phyloP scores from a whole-genome alignment of 371 early-diverging fungal genomes.

The Mortierella sp. region DNA sequence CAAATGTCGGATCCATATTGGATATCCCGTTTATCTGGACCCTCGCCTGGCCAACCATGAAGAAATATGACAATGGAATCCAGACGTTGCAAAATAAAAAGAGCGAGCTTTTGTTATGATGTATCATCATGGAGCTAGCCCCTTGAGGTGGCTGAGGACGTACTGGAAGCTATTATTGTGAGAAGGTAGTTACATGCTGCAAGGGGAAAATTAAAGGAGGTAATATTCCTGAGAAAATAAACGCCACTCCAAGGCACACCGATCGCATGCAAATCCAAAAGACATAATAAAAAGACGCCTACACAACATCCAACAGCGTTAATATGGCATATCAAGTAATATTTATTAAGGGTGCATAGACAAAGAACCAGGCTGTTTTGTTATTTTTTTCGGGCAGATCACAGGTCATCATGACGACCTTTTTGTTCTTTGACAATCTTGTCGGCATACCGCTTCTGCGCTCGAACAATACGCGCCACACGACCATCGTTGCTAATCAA shows the following conservation, averaged over 20 bases:
- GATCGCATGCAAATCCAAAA: no score
- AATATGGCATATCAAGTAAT: no score
- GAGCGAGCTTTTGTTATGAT: not conserved
- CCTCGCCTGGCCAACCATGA: not conserved
- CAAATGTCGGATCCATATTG: not conserved
- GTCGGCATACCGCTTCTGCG: constrained; percentile 1
- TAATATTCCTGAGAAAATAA: no score
- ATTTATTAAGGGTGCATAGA: no score
- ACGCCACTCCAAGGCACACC: no score
- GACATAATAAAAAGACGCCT: no score
- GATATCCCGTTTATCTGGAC: not conserved
- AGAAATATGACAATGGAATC: not conserved
- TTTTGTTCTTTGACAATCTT: not conserved
- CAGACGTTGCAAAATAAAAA: not conserved
- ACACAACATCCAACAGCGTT: no score
- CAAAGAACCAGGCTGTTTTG: not conserved
- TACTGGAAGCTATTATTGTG: constrained; percentile 4
- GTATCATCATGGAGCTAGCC: not conserved
- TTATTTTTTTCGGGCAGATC: not conserved
- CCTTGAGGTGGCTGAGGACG: not conserved
- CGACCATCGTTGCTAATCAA: constrained; percentile 15
- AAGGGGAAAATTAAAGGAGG: not conserved
- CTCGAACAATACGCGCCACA: constrained; percentile 9
- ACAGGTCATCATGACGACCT: not conserved
- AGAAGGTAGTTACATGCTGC: not conserved